A percentile compares a stretch with the other conserved stretches of the same genome.
Conservation (phyloP, 2,329 filamentous ascomycete species). For the Monosporascus sp. region DNA sequence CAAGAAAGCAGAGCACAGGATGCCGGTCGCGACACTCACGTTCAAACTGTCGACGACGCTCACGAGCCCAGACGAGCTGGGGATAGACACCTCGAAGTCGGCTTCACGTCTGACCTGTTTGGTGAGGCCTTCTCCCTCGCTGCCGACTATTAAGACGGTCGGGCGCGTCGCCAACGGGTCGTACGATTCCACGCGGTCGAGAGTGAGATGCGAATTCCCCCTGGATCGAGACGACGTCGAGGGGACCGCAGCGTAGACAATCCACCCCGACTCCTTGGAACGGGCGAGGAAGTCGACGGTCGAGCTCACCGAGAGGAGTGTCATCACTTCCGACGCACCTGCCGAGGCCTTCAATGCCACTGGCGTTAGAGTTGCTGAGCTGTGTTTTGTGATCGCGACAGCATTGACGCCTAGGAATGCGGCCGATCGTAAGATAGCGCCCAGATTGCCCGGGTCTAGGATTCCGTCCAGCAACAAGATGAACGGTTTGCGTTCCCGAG, state of each 20-base stretch:
- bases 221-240: conserved; percentile 30
- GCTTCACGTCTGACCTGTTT: conserved; percentile 59
- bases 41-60: conserved; percentile 82
- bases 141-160: conserved; percentile 76
- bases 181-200: conserved; percentile 42
- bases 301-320: conserved; percentile 64
- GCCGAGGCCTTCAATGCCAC: conserved; percentile 83
- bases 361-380: conserved; percentile 69
- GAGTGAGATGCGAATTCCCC: conserved; percentile 40
- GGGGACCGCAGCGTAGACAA: conserved; percentile 70
- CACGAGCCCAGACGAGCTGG: conserved; percentile 43
- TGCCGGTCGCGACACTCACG: conserved; percentile 79
- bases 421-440: conserved; percentile 81
- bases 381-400: conserved; percentile 69
- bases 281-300: conserved; percentile 64
- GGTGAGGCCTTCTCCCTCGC: conserved; percentile 72
- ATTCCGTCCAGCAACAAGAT: conserved; percentile 72
- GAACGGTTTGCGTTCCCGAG: conserved; percentile 55
- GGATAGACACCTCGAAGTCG: conserved; percentile 63
- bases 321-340: conserved; percentile 78
- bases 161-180: conserved; percentile 57
- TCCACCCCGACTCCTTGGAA: conserved; percentile 72
- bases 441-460: conserved; percentile 83
- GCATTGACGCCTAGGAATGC: conserved; percentile 88
- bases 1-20: conserved; percentile 69